Base-by-base conservation (phyloP, 306 rosid genomes). In the Acacia crassicarpa region DNA sequence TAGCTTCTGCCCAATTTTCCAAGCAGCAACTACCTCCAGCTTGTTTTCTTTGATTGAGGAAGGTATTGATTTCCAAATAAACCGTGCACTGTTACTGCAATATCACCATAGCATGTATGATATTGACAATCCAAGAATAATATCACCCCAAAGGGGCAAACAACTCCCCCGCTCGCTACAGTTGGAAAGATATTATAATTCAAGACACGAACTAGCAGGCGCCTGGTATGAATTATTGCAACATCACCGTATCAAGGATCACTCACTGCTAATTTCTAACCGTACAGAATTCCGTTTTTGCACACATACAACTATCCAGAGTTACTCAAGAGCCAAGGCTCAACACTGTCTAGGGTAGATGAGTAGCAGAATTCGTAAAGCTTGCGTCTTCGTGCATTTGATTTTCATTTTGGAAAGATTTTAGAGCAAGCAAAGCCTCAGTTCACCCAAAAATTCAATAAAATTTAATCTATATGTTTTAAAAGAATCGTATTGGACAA, bases 61-160 rank as follows among this genome's bases (percentile, higher is more conserved):
- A 67, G 94, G 97, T 70, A 92, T 90, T 4, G 91, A 82, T 84
- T 96, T 93, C 99, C 99, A 96, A 12, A 96, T 92, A 88, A 92
- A 96, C 72, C 97, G 93, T 17, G 94, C 92, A 83, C 94, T 92
- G 59, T 92, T 93, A 78, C 99, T 96, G 97, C 86, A 91, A 85
- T 70, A 84, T 82, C 83, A 78, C 85, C 80, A 76, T 54, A 62
- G 41, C 68, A 87, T 80, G 66, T 43, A 61, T 23, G 12, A 72
- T 1, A 45, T 7, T 14, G 27, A 85, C 74, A 83, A 22, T 51
- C 72, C 38, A 66, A 78, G 56, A 13, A 51, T 1, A 19, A 46
- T 43, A 61, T 35, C 41, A 70, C 8, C 40, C 7, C 8, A 76
- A 73, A 46, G 48, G 62, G 67, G 1, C 5, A 35, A n/a, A 46